phyloP scores from a whole-genome alignment of 371 early-diverging fungal species.

The Mortierella polycephala region DNA sequence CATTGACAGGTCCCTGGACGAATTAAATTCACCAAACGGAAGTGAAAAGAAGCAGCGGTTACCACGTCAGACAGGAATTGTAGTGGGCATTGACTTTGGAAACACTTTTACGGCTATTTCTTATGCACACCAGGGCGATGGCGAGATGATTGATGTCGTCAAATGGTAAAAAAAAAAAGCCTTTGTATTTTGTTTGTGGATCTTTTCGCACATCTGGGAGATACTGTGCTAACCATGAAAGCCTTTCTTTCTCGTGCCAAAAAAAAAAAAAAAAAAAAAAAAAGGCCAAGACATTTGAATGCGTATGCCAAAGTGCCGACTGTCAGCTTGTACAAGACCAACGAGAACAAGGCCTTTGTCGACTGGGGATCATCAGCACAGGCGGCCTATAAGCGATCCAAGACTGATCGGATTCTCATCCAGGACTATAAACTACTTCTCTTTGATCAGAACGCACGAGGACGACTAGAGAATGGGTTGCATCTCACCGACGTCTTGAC shows the following conservation, averaged over 20 bases:
- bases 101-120: conserved; percentile 53
- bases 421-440: conserved; percentile 47
- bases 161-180: conserved; percentile 39
- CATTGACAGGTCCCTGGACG: conserved; percentile 31
- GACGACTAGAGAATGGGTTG: conserved; percentile 36
- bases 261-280: background rate
- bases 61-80: conserved; percentile 41
- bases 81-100: conserved; percentile 53
- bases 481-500: conserved; percentile 46
- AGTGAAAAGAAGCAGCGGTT: conserved; percentile 28
- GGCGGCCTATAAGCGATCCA: conserved; percentile 40
- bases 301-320: conserved; percentile 53
- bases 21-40: conserved; percentile 14
- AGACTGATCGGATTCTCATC: conserved; percentile 25
- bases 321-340: conserved; percentile 44
- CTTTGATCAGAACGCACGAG: conserved; percentile 46
- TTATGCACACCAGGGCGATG: conserved; percentile 48
- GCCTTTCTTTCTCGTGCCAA: too few species aligned
- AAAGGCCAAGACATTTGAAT: conserved; percentile 52
- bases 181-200: background rate
- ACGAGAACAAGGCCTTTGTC: conserved; percentile 26
- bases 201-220: too few species aligned
- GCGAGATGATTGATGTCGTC: conserved; percentile 53
- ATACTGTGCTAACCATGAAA: background rate
- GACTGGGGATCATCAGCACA: conserved; percentile 51